phyloP scores from a whole-genome alignment of 164 flowering plant genomes.

The Tetracentron sinense region DNA sequence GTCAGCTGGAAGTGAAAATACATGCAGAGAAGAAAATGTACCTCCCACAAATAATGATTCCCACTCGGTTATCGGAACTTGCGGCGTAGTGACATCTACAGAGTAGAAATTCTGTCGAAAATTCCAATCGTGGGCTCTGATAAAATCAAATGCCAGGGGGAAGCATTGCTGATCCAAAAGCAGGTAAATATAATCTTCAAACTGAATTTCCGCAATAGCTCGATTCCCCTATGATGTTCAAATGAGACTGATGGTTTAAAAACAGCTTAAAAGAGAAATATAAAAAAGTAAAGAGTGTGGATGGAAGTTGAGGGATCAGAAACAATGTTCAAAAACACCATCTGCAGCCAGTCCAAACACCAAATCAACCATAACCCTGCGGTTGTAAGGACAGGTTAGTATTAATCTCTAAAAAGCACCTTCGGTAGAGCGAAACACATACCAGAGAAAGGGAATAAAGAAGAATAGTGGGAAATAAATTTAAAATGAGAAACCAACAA shows the following conservation, averaged over 20 bases:
- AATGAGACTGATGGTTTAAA: constrained; percentile 9
- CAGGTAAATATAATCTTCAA: constrained; percentile 93
- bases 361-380: constrained; percentile 97
- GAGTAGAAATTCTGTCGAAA: constrained; percentile 1
- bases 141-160: not conserved
- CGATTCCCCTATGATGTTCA: constrained; percentile 62
- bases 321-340: constrained; percentile 45
- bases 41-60: constrained; percentile 99
- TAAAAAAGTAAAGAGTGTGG: not conserved
- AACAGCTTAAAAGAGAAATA: not conserved
- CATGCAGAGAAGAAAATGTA: constrained; percentile 21
- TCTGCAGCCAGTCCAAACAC: constrained; percentile 93
- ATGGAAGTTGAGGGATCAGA: not conserved
- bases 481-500: no score
- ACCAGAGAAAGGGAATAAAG: not conserved
- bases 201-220: constrained; percentile 95
- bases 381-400: not conserved
- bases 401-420: not conserved
- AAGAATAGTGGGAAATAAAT: not conserved
- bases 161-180: constrained; percentile 90
- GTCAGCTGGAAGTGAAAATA: no score
- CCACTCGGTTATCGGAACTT: constrained; percentile 98
- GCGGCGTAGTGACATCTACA: constrained; percentile 96
- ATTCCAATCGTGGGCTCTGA: not conserved
- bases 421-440: not conserved